Conservation (phyloP, 805 yeast species). For the Suhomyces kilbournensis region DNA sequence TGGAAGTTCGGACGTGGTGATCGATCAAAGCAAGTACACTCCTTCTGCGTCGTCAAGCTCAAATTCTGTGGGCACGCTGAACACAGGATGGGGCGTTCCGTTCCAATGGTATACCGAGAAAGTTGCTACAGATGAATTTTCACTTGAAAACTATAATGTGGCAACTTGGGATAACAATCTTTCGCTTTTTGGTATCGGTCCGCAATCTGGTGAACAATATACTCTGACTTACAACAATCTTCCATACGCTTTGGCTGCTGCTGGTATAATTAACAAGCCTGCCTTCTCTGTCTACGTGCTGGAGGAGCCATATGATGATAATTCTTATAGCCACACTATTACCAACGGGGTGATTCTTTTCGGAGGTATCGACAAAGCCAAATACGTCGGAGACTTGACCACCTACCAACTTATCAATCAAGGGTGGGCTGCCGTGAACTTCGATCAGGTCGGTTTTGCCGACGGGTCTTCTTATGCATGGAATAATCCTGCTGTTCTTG, state of each 20-base stretch:
- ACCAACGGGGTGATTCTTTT: constrained; percentile 41
- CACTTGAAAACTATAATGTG: neutral
- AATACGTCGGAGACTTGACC: constrained; percentile 48
- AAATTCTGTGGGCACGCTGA: neutral
- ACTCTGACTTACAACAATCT: neutral
- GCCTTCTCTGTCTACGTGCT: neutral
- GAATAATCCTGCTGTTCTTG: constrained; percentile 6
- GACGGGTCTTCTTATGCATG: neutral
- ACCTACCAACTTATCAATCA: constrained; percentile 21
- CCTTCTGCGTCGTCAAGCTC: neutral
- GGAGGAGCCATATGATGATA: neutral
- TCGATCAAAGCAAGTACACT: neutral
- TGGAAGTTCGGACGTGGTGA: neutral
- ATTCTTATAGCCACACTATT: neutral
- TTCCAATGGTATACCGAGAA: neutral
- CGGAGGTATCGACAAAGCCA: constrained; percentile 69
- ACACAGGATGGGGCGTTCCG: neutral
- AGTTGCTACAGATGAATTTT: neutral
- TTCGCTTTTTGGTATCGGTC: neutral
- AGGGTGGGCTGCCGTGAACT: neutral
- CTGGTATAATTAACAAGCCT: neutral
- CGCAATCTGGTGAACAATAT: neutral
- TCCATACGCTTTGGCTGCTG: neutral
- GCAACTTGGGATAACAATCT: neutral
- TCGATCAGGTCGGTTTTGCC: neutral